These are phyloP conservation scores for Heterobasidion annosum DNA, from an alignment of 1,284 basidiomycete genomes.

Conservation along the genomic window DNA sequence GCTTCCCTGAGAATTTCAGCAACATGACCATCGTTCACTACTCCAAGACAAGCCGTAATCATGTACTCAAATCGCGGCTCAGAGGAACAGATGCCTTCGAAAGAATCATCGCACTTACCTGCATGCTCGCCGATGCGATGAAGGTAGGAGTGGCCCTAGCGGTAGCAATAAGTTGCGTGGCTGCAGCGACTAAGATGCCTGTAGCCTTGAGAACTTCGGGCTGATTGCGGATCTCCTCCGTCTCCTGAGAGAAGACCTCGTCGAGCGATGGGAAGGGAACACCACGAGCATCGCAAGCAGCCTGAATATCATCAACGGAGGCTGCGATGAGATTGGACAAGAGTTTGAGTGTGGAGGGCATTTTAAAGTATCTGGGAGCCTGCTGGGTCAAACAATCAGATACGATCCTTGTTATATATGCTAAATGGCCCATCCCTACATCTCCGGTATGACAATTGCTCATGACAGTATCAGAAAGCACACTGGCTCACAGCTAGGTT, in stretches of 20 bases:
- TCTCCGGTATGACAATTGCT: too few species aligned
- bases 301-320: too few species aligned
- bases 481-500: too few species aligned
- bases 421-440: too few species aligned
- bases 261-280: slow-evolving; percentile 7
- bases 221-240: slow-evolving; percentile 8
- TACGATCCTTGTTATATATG: too few species aligned
- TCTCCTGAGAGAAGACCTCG: slow-evolving; percentile 7
- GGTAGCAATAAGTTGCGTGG: not conserved
- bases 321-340: too few species aligned
- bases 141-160: too few species aligned
- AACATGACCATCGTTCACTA: not conserved
- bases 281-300: too few species aligned
- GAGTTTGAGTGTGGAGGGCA: too few species aligned
- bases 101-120: not conserved
- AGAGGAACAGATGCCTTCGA: not conserved
- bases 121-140: not conserved
- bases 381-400: too few species aligned
- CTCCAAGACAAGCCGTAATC: not conserved
- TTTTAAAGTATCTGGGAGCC: too few species aligned
- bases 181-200: not conserved
- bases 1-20: slow-evolving; percentile 1
- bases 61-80: not conserved
- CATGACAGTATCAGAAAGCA: too few species aligned
- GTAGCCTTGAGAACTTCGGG: slow-evolving; percentile 5